These are phyloP conservation scores for Phaeotremella fagi DNA, from an alignment of 768 basidiomycete genomes.

Conservation along the genomic window DNA sequence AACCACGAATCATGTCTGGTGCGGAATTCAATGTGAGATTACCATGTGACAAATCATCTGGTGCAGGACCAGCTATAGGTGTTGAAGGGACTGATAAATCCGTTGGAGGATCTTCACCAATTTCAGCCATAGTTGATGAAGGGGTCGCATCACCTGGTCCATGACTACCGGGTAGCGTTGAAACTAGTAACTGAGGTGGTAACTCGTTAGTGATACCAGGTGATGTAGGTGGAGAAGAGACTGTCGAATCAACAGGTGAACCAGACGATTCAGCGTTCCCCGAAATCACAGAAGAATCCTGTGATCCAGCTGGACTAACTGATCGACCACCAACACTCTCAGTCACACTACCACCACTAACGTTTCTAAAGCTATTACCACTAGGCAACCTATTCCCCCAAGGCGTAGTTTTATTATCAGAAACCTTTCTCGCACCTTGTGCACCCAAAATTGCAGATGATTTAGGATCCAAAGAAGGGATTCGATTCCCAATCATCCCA, in stretches of 20 bases:
- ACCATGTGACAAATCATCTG: constrained; percentile 26
- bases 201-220: constrained; percentile 1
- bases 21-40: constrained; percentile 6
- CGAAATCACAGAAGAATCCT: constrained; percentile 12
- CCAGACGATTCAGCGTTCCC: constrained; percentile 7
- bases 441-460: constrained; percentile 22
- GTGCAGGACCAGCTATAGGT: constrained; percentile 18
- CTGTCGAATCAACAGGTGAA: constrained; percentile 21
- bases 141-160: constrained; percentile 35
- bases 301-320: constrained; percentile 30
- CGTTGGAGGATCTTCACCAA: constrained; percentile 22
- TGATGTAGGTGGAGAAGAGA: constrained; percentile 2
- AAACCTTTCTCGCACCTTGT: constrained; percentile 15
- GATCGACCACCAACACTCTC: constrained; percentile 8
- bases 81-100: constrained; percentile 30
- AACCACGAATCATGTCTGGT: constrained; percentile 8
- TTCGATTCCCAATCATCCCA: constrained; percentile 35
- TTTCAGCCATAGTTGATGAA: constrained; percentile 38
- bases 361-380: constrained; percentile 7
- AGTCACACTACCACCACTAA: neutral
- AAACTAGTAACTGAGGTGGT: constrained; percentile 17
- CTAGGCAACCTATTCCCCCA: constrained; percentile 37
- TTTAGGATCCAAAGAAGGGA: constrained; percentile 38
- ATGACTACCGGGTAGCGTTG: constrained; percentile 29
- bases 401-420: constrained; percentile 29